Evolutionary conservation across 345 rosid genomes (phyloP), one percentile per base, ranked within the genome.

Genomic region (Salix brachista): DNA sequence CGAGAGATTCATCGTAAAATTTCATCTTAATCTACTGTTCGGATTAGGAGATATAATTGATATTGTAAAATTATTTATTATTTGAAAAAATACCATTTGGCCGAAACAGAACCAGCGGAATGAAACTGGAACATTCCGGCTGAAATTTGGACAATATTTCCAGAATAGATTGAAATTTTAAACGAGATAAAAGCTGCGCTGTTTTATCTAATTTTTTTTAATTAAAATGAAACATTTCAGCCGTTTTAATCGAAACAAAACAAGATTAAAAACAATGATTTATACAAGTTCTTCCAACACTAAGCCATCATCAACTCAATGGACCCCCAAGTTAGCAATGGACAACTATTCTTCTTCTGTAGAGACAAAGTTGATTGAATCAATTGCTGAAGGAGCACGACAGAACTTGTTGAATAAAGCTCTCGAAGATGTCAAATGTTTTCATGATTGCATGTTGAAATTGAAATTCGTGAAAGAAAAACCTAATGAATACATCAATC

Each of bases 81-180:
- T 34, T 34, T 34, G 0, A 34, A 34, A 28, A 32, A 34, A 34
- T 1, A 34, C 6, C 0, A 4, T 34, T 34, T 34, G 36, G 6
- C 34, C 0, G 1, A 34, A 34, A 34, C 36, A 0, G 36, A 34
- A 34, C 6, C 1, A 0, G 0, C 36, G 0, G 0, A 34, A 34
- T 34, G 3, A 34, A 34, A 34, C 36, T 6, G 5, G 5, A 32
- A 32, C 5, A 0, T 32, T 32, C 34, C 5, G 1, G 5, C 5
- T 34, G 36, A 0, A 34, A 34, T 34, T 34, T 34, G 6, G 36
- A 4, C 1, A 6, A 34, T 4, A 34, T 34, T 34, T 34, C 36
- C 0, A 0, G 0, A 34, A 34, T 4, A 0, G 1, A 4, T 0
- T 0, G 3, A 34, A 34, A 4, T 34, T 34, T 34, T 4, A 34